phyloP scores from a whole-genome alignment of 108 stramenopile genomes.

The Fragilariopsis cylindrus region DNA sequence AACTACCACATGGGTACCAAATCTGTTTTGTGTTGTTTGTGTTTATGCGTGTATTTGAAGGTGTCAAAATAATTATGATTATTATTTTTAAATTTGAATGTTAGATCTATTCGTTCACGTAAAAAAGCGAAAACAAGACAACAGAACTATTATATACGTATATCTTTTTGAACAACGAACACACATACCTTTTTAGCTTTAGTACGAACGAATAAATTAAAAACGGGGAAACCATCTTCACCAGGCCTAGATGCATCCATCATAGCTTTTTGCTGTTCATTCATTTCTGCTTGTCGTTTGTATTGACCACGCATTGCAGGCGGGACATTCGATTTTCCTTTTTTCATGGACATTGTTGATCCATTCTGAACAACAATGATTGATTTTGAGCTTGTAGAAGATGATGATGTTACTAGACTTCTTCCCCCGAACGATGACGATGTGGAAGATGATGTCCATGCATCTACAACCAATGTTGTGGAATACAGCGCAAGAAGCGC shows the following conservation, averaged over 20 bases:
- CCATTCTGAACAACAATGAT: constrained; percentile 22
- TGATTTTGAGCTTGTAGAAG: background rate
- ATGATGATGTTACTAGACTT: background rate
- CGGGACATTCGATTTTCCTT: constrained; percentile 80
- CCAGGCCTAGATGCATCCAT: constrained; percentile 60
- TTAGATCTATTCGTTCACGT: background rate
- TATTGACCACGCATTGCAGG: constrained; percentile 77
- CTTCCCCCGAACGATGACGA: constrained; percentile 19
- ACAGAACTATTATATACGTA: background rate
- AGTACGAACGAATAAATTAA: constrained; percentile 82
- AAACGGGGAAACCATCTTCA: constrained; percentile 82
- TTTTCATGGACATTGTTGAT: constrained; percentile 65
- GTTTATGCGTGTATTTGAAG: no score
- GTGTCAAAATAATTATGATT: background rate
- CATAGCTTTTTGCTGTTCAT: constrained; percentile 66
- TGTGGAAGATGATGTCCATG: constrained; percentile 12
- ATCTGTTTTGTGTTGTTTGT: constrained; percentile 35
- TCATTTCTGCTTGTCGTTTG: constrained; percentile 68
- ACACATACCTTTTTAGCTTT: constrained; percentile 71
- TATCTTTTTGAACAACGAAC: background rate
- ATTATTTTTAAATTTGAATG: background rate
- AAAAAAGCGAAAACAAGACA: background rate
- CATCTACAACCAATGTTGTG: constrained; percentile 3
- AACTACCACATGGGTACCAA: constrained; percentile 90
- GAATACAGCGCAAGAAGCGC: constrained; percentile 4